These are phyloP conservation scores for Eucalyptus sp. DNA, from an alignment of 345 rosid genomes.

Conservation along the genomic window DNA sequence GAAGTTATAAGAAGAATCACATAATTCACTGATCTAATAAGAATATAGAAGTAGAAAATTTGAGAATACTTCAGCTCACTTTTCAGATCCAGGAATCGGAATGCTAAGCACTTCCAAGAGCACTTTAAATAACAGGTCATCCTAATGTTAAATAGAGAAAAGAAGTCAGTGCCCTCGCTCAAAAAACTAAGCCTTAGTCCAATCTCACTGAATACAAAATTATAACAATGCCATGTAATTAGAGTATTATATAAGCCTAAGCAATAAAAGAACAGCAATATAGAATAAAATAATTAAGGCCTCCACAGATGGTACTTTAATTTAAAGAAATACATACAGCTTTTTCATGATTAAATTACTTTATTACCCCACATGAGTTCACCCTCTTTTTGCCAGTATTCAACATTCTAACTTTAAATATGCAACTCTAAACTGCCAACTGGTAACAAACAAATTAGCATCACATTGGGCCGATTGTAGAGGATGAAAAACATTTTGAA, in stretches of 20 bases:
- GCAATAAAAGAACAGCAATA: neutral
- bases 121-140: constrained; percentile 66
- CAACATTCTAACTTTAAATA: neutral
- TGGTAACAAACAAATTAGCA: neutral
- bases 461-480: neutral
- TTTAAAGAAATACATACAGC: neutral
- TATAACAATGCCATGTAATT: neutral
- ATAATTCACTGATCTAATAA: neutral
- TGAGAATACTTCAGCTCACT: constrained; percentile 23
- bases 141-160: constrained; percentile 30
- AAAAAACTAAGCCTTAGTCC: neutral
- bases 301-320: neutral
- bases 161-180: neutral
- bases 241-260: neutral
- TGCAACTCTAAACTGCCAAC: neutral
- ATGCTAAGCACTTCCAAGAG: constrained; percentile 50
- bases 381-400: neutral
- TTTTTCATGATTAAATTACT: neutral
- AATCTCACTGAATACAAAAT: neutral
- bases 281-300: neutral
- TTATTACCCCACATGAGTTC: neutral
- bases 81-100: constrained; percentile 20
- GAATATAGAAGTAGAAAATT: neutral
- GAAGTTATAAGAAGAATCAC: neutral
- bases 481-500: neutral